phyloP scores from a whole-genome alignment of 164 flowering plant genomes.

The Annona squamosa region DNA sequence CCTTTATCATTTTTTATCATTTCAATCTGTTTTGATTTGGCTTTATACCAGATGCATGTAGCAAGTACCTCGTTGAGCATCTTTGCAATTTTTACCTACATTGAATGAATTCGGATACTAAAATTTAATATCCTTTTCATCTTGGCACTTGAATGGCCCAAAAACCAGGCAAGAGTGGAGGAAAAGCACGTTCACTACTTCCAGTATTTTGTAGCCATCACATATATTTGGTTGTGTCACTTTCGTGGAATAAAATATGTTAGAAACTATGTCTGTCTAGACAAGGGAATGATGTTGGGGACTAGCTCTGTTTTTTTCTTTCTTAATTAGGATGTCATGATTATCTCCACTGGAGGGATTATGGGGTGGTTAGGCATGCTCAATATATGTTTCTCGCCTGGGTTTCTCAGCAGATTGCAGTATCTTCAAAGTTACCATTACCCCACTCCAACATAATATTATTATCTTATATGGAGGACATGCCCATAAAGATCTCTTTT shows the following conservation, averaged over 20 bases:
- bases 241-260: background rate
- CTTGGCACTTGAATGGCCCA: too few relatives aligned
- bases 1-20: too few relatives aligned
- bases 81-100: too few relatives aligned
- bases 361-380: conserved; percentile 9
- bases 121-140: too few relatives aligned
- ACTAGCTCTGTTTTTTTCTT: background rate
- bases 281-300: background rate
- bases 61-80: too few relatives aligned
- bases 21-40: too few relatives aligned
- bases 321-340: conserved; percentile 1
- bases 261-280: background rate
- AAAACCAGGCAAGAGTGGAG: too few relatives aligned
- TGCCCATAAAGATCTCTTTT: background rate
- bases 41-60: too few relatives aligned
- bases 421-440: conserved; percentile 9
- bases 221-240: background rate
- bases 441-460: background rate
- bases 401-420: background rate
- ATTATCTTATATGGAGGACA: background rate
- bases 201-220: background rate
- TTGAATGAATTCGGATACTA: too few relatives aligned
- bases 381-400: conserved; percentile 1
- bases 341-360: conserved; percentile 6
- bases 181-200: too few relatives aligned